phyloP scores from a whole-genome alignment of 2,329 filamentous ascomycete species.

The Elsinoe arachidis region DNA sequence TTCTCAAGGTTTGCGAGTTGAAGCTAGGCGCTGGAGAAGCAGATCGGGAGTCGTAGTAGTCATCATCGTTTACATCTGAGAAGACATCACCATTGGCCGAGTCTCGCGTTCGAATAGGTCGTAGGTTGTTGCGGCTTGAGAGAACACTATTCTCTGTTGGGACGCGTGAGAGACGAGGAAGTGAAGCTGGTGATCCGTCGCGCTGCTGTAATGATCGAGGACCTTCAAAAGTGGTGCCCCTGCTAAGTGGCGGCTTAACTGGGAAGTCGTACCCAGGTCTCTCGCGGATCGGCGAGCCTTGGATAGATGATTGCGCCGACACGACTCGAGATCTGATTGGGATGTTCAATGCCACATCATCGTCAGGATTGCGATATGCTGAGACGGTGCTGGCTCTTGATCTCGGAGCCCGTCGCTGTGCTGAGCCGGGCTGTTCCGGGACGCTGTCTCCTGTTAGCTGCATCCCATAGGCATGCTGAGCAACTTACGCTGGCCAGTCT shows the following conservation, averaged over 20 bases:
- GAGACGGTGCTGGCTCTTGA: slow-evolving; percentile 57
- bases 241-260: slow-evolving; percentile 38
- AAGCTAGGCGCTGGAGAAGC: slow-evolving; percentile 45
- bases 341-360: slow-evolving; percentile 46
- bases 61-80: slow-evolving; percentile 44
- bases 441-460: slow-evolving; percentile 15
- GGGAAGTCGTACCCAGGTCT: slow-evolving; percentile 36
- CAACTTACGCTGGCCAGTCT: slow-evolving; percentile 57
- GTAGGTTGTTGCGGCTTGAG: slow-evolving; percentile 40
- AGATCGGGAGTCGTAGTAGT: slow-evolving; percentile 42
- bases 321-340: slow-evolving; percentile 42
- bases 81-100: slow-evolving; percentile 38
- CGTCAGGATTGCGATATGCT: slow-evolving; percentile 48
- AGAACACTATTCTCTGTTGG: slow-evolving; percentile 48
- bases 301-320: slow-evolving; percentile 30
- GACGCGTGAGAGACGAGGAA: slow-evolving; percentile 41
- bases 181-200: slow-evolving; percentile 42
- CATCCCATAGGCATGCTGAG: slow-evolving; percentile 18
- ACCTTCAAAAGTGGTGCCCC: slow-evolving; percentile 52
- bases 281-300: slow-evolving; percentile 35
- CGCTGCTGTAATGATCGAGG: slow-evolving; percentile 34
- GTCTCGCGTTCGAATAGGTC: slow-evolving; percentile 25
- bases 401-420: slow-evolving; percentile 37
- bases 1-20: slow-evolving; percentile 40
- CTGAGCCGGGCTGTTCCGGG: not conserved